These are phyloP conservation scores for Quercus glauca DNA, from an alignment of 306 rosid species.

Conservation along the genomic window DNA sequence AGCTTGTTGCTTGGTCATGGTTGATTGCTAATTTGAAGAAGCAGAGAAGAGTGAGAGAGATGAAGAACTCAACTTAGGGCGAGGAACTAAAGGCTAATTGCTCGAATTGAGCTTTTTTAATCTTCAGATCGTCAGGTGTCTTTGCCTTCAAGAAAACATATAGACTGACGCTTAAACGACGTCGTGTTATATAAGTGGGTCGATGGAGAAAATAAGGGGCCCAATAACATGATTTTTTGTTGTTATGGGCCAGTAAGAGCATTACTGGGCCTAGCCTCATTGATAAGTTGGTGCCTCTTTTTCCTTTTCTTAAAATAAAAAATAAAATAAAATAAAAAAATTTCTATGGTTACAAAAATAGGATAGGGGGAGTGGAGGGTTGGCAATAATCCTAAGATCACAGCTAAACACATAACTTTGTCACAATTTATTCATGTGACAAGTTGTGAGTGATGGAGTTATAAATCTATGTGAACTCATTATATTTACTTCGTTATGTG, in stretches of 20 bases:
- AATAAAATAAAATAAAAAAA: no score
- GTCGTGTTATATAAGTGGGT: background rate
- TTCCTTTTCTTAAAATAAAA: no score
- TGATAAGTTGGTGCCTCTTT: no score
- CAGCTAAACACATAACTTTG: no score
- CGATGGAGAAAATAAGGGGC: background rate
- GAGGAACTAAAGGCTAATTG: background rate
- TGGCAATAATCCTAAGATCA: no score
- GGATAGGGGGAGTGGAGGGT: no score
- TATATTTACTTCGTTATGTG: no score
- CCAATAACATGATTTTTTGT: background rate
- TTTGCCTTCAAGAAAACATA: constrained; percentile 48
- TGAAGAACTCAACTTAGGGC: constrained; percentile 9
- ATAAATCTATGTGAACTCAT: fast-evolving
- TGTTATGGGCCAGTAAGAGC: background rate
- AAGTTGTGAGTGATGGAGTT: no score
- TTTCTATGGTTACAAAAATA: no score
- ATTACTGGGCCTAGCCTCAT: background rate
- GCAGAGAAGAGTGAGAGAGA: constrained; percentile 4
- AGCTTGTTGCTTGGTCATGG: constrained; percentile 81
- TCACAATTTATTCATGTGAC: no score
- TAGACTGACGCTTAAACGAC: background rate
- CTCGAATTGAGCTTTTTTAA: background rate
- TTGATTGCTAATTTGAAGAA: background rate
- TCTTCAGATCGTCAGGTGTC: constrained; percentile 43